Base-by-base conservation (phyloP, 2,329 filamentous ascomycete species). In the Proliferodiscus dingleyae region DNA sequence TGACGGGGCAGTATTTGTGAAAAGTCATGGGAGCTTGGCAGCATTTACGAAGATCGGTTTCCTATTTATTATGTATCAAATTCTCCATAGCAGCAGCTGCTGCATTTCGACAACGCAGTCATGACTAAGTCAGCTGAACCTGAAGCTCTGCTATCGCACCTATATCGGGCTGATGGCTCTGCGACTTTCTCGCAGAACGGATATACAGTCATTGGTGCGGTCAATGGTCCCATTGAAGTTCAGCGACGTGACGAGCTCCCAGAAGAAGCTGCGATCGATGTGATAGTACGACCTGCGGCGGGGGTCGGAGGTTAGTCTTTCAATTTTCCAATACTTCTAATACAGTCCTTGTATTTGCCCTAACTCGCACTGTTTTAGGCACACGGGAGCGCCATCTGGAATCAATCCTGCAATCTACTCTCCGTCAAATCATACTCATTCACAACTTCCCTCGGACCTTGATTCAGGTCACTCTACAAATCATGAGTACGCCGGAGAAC, bases 211-310 rank as follows among this genome's bases (percentile, higher is more conserved):
- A 79, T 94, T 43, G 87, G 85, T 45, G 84, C 88, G 11, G 89
- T 95, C 55, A 97, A 95, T 67, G 93, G 91, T 0, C 93, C 93
- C 13, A 80, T 97, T 56, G 93, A 98, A 70, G 88, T 91, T 13
- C 81, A 83, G 57, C 80, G 90, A 60, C 81, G 88, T 59, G 91
- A 98, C 63, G 89, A 97, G 66, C 80, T 93, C 55, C 86, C 93
- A 6, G 90, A 95, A 66, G 89, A 96, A 70, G 89, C 91, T 22
- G 80, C 85, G 40, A 74, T 98, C 54, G 93, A 97, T 67, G 87
- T 98, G 47, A 82, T 91, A 63, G 80, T 98, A 54, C 81, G 93
- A 64, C 91, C 91, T 39, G 84, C 86, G 28, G 82, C 85, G 53
- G 90, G 90, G 13, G 83, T 93, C 37, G 89, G 87, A 71, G 85